Evolutionary conservation across 495 filamentous ascomycete species (phyloP).

Genomic region (Talaromyces trachyspermus): DNA sequence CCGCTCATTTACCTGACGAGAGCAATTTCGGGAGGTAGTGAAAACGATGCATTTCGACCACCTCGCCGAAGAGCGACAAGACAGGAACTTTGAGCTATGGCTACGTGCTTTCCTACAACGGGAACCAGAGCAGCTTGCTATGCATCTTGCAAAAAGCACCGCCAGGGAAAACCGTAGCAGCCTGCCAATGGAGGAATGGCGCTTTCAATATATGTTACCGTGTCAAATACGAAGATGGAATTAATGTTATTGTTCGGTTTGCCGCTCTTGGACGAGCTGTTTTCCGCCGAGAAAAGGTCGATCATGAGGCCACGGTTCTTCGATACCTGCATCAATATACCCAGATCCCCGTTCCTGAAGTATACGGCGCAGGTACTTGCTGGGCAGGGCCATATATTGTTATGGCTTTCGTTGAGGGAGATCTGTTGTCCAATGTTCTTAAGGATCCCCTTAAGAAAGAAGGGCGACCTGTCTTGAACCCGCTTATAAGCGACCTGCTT

Average conservation of each 20-base stretch:
- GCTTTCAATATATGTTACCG: conserved; percentile 24
- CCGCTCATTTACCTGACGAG: no score
- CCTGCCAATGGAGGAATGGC: conserved; percentile 14
- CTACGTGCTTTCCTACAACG: conserved; percentile 15
- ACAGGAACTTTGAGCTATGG: conserved; percentile 16
- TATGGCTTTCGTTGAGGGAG: no score
- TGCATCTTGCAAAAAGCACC: conserved; percentile 16
- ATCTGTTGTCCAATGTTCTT: no score
- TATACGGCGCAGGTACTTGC: conserved; percentile 22
- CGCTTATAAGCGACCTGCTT: no score
- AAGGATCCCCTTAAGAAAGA: no score
- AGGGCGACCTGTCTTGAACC: no score
- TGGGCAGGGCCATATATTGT: no score
- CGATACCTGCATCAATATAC: conserved; percentile 27
- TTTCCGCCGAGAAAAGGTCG: conserved; percentile 26
- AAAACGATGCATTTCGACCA: conserved; percentile 22
- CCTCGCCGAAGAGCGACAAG: conserved; percentile 17
- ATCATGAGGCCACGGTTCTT: conserved; percentile 32
- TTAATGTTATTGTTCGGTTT: conserved; percentile 20
- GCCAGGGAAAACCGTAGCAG: conserved; percentile 14
- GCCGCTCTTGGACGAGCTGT: conserved; percentile 17
- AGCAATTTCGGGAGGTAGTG: no score
- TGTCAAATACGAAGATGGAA: conserved; percentile 19
- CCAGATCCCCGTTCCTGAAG: conserved; percentile 27
- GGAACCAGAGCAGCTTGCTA: conserved; percentile 15